These are phyloP conservation scores for Filobasidium floriforme DNA, from an alignment of 768 basidiomycete genomes.

Conservation along the genomic window DNA sequence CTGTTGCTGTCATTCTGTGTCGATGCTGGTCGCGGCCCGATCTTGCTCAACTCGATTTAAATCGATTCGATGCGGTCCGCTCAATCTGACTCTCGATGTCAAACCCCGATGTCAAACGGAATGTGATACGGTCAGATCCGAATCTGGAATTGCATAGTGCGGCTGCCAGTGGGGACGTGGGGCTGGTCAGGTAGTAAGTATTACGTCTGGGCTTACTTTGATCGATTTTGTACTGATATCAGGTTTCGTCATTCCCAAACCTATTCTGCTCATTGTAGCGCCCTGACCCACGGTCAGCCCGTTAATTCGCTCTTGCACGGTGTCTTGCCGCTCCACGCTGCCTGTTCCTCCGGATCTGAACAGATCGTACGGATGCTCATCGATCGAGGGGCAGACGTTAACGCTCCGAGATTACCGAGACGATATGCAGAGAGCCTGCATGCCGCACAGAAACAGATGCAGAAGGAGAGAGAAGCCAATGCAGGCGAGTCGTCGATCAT, in stretches of 20 bases:
- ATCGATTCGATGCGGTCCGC: too few relatives aligned
- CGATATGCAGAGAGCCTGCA: slow-evolving; percentile 42
- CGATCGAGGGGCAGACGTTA: slow-evolving; percentile 94
- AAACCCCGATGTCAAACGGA: not conserved
- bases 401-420: slow-evolving; percentile 64
- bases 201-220: not conserved
- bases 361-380: slow-evolving; percentile 80
- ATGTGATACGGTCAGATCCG: slow-evolving; percentile 31
- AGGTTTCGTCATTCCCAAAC: too few relatives aligned
- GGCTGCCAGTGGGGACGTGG: slow-evolving; percentile 65
- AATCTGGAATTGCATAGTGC: slow-evolving; percentile 51
- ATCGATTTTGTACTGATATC: too few relatives aligned
- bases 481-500: not conserved
- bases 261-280: slow-evolving; percentile 47
- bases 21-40: too few relatives aligned
- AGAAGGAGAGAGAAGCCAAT: slow-evolving; percentile 16
- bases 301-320: slow-evolving; percentile 94
- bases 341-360: slow-evolving; percentile 81
- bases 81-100: not conserved
- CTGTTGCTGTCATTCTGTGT: too few relatives aligned
- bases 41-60: too few relatives aligned
- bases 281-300: slow-evolving; percentile 86
- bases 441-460: not conserved
- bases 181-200: slow-evolving; percentile 33
- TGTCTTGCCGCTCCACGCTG: slow-evolving; percentile 92